Conservation (phyloP, 2,329 filamentous ascomycete genomes). For the Colletotrichum sp. region DNA sequence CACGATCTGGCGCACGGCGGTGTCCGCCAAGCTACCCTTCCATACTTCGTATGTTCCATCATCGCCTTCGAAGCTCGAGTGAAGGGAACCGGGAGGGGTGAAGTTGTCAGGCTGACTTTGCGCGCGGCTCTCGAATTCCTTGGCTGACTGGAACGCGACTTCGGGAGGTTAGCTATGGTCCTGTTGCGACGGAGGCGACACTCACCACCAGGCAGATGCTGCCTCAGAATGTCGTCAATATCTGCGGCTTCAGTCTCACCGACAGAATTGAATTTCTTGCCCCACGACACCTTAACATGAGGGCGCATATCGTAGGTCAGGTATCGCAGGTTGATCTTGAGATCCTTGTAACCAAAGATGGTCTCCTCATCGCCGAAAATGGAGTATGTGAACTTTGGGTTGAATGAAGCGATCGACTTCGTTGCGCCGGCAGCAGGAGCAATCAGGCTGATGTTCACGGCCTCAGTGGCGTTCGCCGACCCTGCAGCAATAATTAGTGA, state of each 20-base stretch:
- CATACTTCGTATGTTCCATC: constrained; percentile 82
- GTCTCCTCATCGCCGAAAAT: constrained; percentile 93
- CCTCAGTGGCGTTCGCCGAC: constrained; percentile 66
- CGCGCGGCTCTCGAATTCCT: constrained; percentile 63
- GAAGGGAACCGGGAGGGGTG: constrained; percentile 77
- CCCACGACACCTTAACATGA: constrained; percentile 72
- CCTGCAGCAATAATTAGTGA: constrained; percentile 41
- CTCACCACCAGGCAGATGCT: constrained; percentile 72
- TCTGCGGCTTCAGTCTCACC: constrained; percentile 74
- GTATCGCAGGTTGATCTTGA: constrained; percentile 76
- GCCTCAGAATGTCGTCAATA: constrained; percentile 66
- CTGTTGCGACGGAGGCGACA: constrained; percentile 15
- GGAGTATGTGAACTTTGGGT: constrained; percentile 87
- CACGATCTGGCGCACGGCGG: constrained; percentile 72
- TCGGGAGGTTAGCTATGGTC: background rate
- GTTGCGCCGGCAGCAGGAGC: constrained; percentile 52
- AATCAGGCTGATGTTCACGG: constrained; percentile 65
- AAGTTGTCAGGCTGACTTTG: constrained; percentile 45
- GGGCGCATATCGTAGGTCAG: constrained; percentile 78
- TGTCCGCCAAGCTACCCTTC: constrained; percentile 76
- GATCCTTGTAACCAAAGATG: constrained; percentile 87
- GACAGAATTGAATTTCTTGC: constrained; percentile 72
- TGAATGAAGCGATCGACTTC: constrained; percentile 71
- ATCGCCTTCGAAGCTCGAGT: constrained; percentile 66
- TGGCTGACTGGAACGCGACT: constrained; percentile 71